A percentile compares a stretch with the other conserved stretches of the same genome.
phyloP scores from a whole-genome alignment of 768 basidiomycete genomes.

The Suillus tomentosus region DNA sequence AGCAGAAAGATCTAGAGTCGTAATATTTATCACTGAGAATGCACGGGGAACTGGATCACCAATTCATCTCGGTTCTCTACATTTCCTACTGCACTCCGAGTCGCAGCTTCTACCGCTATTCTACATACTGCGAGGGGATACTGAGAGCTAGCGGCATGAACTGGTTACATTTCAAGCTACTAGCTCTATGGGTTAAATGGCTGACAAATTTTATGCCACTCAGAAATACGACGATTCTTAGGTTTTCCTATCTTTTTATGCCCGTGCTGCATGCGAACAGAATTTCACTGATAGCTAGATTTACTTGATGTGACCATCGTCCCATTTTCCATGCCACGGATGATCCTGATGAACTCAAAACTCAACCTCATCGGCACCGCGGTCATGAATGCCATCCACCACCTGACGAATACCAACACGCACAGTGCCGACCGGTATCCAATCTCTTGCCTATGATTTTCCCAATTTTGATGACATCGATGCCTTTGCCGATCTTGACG shows the following conservation, averaged over 20 bases:
- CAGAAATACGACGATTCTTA: neutral
- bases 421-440: slow-evolving; percentile 2
- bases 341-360: neutral
- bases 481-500: slow-evolving; percentile 4
- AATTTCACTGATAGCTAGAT: neutral
- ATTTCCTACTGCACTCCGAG: neutral
- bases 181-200: neutral
- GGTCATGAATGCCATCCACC: neutral
- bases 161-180: neutral
- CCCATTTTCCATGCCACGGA: neutral
- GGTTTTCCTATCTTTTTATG: neutral
- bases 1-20: neutral
- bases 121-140: neutral
- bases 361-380: neutral
- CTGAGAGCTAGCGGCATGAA: neutral
- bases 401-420: neutral
- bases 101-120: neutral
- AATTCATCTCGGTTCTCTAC: neutral
- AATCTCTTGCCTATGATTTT: slow-evolving; percentile 3
- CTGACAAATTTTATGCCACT: neutral
- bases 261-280: slow-evolving; percentile 2
- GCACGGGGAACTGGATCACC: neutral
- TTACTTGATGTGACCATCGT: neutral
- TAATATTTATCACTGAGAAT: neutral
- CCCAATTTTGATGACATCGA: neutral